A percentile compares a stretch with the other conserved stretches of the same genome.
Conservation (phyloP, 768 basidiomycete species). For the Pholiota microspora region DNA sequence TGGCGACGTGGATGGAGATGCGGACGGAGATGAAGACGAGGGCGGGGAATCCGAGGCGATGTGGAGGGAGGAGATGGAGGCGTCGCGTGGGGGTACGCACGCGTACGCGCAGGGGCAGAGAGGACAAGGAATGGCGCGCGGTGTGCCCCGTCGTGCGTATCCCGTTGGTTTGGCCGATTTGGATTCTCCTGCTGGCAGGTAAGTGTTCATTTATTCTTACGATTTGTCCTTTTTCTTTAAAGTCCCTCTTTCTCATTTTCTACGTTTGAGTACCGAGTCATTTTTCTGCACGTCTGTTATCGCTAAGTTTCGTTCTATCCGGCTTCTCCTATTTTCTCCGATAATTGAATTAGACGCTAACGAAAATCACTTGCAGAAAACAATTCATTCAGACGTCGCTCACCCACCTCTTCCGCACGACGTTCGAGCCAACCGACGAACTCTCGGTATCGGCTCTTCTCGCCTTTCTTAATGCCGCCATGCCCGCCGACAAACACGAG, state of each 20-base stretch:
- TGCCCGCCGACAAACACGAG: conserved; percentile 78
- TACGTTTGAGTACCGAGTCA: no score
- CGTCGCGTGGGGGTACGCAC: neutral
- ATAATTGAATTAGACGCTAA: neutral
- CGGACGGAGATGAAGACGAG: conserved; percentile 13
- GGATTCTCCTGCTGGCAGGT: conserved; percentile 61
- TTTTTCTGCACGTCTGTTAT: no score
- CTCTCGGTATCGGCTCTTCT: conserved; percentile 68
- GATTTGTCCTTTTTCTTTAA: no score
- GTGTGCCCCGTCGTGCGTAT: conserved; percentile 24
- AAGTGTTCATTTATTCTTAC: no score
- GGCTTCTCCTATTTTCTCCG: neutral
- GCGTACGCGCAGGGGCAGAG: neutral
- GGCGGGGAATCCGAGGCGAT: conserved; percentile 21
- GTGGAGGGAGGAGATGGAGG: conserved; percentile 30
- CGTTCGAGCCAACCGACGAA: conserved; percentile 65
- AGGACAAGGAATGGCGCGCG: no score
- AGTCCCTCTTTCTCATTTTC: no score
- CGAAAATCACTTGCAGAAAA: conserved; percentile 33
- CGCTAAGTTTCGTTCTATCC: conserved; percentile 9
- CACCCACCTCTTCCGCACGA: conserved; percentile 62
- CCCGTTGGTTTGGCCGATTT: conserved; percentile 55
- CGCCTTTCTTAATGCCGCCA: conserved; percentile 71
- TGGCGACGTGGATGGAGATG: neutral
- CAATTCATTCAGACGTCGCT: conserved; percentile 63